These are phyloP conservation scores for Tuber calosporum DNA, from an alignment of 495 filamentous ascomycete species.

Conservation along the genomic window DNA sequence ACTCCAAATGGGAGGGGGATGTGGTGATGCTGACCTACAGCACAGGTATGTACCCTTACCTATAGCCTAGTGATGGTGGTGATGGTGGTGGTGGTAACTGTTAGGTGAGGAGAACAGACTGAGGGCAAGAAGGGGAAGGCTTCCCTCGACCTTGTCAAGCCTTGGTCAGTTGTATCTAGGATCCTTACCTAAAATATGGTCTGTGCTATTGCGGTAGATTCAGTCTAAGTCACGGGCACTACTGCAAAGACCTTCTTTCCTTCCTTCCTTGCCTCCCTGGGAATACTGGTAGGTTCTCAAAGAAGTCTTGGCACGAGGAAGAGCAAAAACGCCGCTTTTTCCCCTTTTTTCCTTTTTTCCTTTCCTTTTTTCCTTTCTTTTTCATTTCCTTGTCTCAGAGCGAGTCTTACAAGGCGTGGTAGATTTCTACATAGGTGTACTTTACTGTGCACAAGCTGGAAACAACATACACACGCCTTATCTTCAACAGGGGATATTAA, in stretches of 20 bases:
- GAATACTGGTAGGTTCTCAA: not conserved
- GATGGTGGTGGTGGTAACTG: not conserved
- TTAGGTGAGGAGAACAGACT: not conserved
- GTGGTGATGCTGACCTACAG: slow-evolving; percentile 2
- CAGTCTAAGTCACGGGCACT: not conserved
- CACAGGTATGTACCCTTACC: not conserved
- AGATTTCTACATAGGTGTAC: not conserved
- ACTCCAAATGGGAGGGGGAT: not conserved
- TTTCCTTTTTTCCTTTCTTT: not conserved
- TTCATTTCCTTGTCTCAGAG: not conserved
- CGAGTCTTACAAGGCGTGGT: not conserved
- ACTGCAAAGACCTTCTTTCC: not conserved
- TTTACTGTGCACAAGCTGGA: not conserved
- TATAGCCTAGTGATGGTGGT: not conserved
- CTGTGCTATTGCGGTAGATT: not conserved
- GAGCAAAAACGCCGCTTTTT: not conserved
- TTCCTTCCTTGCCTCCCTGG: not conserved
- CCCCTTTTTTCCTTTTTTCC: not conserved
- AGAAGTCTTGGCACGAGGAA: not conserved
- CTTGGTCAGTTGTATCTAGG: not conserved
- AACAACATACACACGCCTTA: not conserved
- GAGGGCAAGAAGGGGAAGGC: not conserved
- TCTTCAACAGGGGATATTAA: not conserved
- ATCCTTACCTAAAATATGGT: slow-evolving; percentile 3
- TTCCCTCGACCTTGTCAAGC: not conserved